Evolutionary conservation across 2,329 filamentous ascomycete genomes (phyloP).

Genomic region (Lasiodiplodia citricola): DNA sequence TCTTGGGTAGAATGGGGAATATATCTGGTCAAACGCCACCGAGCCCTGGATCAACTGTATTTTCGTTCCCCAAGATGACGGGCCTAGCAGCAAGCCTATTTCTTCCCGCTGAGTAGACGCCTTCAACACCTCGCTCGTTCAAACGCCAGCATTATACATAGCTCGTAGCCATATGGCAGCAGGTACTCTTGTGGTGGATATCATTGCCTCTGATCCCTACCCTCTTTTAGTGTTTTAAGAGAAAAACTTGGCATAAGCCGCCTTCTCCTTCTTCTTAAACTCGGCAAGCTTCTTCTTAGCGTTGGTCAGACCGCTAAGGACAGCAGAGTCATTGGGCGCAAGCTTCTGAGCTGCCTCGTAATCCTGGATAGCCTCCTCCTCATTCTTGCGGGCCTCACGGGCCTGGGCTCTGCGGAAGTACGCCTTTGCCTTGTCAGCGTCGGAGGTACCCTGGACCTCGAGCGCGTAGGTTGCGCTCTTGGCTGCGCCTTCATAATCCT

Average conservation of each 20-base stretch:
- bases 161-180: neutral
- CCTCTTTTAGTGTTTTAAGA: neutral
- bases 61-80: neutral
- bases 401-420: conserved; percentile 82
- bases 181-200: conserved; percentile 12
- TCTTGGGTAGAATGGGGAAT: no score
- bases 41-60: neutral
- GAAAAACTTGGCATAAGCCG: conserved; percentile 75
- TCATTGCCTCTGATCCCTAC: conserved; percentile 1
- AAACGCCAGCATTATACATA: conserved; percentile 15
- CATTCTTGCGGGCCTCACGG: conserved; percentile 77
- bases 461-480: conserved; percentile 76
- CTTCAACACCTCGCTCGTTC: conserved; percentile 18
- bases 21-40: neutral
- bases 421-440: conserved; percentile 86
- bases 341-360: conserved; percentile 51
- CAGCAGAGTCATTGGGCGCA: conserved; percentile 72
- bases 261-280: conserved; percentile 85
- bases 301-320: conserved; percentile 74
- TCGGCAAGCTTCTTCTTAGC: conserved; percentile 79
- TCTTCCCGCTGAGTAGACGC: neutral
- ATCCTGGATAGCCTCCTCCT: conserved; percentile 70
- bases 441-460: conserved; percentile 64
- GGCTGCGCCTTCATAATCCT: conserved; percentile 71
- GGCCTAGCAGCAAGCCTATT: conserved; percentile 9